Conservation (phyloP, 768 basidiomycete species). For the Lyophyllum semitale region DNA sequence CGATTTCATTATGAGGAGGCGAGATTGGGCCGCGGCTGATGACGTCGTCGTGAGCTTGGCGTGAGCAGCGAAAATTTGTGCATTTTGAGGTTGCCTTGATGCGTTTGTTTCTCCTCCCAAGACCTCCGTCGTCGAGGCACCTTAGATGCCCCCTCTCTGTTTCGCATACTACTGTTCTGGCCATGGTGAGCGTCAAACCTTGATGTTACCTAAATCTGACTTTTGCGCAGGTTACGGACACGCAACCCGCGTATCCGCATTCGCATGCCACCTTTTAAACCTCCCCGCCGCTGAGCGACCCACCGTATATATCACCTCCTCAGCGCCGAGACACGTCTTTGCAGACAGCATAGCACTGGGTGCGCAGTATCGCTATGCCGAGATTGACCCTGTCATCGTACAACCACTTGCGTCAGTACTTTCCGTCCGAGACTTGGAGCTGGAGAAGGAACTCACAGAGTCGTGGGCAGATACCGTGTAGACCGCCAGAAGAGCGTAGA, state of each 20-base stretch:
- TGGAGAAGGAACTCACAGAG: neutral
- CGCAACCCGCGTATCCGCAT: slow-evolving; percentile 80
- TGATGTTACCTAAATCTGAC: neutral
- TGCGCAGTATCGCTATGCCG: slow-evolving; percentile 66
- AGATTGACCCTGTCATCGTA: slow-evolving; percentile 79
- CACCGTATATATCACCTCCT: slow-evolving; percentile 66
- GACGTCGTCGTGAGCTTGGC: neutral
- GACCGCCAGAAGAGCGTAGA: slow-evolving; percentile 71
- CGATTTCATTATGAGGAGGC: no score
- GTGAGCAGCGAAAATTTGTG: neutral
- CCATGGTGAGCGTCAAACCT: slow-evolving; percentile 50
- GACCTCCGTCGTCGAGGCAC: neutral
- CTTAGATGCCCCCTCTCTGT: slow-evolving; percentile 28
- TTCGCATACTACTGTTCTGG: slow-evolving; percentile 78
- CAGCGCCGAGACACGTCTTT: slow-evolving; percentile 74
- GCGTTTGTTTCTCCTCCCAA: neutral
- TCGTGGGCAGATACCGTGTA: slow-evolving; percentile 58
- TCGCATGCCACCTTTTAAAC: slow-evolving; percentile 59
- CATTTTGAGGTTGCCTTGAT: neutral
- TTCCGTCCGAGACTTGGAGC: neutral
- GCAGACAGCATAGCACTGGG: slow-evolving; percentile 61
- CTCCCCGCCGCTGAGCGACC: slow-evolving; percentile 41
- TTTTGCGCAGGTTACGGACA: slow-evolving; percentile 70
- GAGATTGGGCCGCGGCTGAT: neutral
- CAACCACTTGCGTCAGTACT: slow-evolving; percentile 75